Conservation (phyloP, 768 basidiomycete species). For the Boletellus ananas region DNA sequence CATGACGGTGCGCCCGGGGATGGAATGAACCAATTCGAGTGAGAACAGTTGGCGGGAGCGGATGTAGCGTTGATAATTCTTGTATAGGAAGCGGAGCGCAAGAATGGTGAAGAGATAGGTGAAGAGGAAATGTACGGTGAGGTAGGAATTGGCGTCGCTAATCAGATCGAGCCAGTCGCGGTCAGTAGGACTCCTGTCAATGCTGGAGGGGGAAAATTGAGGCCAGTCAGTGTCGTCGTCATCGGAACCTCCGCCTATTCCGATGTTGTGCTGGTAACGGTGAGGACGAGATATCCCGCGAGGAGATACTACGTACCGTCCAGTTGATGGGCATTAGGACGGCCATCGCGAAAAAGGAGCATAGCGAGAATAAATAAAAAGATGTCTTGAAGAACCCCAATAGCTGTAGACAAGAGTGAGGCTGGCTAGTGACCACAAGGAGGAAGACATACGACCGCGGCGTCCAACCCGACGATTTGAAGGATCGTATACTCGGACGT, state of each 20-base stretch:
- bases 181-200: conserved; percentile 31
- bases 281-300: conserved; percentile 2
- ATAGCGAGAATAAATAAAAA: conserved; percentile 86
- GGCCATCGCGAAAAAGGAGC: conserved; percentile 73
- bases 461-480: conserved; percentile 95
- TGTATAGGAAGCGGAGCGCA: conserved; percentile 80
- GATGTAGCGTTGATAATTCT: conserved; percentile 86
- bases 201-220: conserved; percentile 18
- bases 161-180: conserved; percentile 83
- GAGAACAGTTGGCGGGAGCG: conserved; percentile 91
- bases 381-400: conserved; percentile 95
- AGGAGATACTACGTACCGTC: conserved; percentile 52
- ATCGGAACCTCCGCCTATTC: conserved; percentile 50
- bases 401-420: conserved; percentile 47
- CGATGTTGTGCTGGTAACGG: conserved; percentile 60
- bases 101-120: conserved; percentile 91
- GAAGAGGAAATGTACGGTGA: conserved; percentile 86
- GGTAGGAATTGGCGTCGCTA: conserved; percentile 85
- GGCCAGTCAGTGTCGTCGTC: conserved; percentile 49
- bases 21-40: conserved; percentile 90
- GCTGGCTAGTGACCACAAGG: not conserved
- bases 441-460: conserved; percentile 73
- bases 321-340: conserved; percentile 96
- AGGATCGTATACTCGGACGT: conserved; percentile 92
- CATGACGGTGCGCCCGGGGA: conserved; percentile 90